A percentile compares a stretch with the other conserved stretches of the same genome.
These are phyloP conservation scores for Apium graveolens DNA, from an alignment of 129 eudicot species.

Conservation along the genomic window DNA sequence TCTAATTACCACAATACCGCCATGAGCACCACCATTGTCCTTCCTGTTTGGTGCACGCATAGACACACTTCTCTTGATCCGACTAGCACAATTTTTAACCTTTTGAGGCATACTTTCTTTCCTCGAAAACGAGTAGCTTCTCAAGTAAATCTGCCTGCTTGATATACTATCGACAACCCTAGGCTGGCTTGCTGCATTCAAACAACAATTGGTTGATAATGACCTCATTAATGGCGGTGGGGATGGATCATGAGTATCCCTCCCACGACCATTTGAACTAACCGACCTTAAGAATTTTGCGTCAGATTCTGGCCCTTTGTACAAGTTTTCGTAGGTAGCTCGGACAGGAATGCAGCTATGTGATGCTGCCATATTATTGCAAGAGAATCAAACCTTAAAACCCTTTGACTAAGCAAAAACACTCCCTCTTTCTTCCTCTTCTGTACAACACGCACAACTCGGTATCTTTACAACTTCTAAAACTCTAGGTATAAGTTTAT, in stretches of 20 bases:
- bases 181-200: conserved; percentile 22
- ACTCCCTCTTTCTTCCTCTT: too few species aligned
- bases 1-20: conserved; percentile 29
- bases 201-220: conserved; percentile 29
- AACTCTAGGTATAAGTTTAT: too few species aligned
- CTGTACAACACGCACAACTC: too few species aligned
- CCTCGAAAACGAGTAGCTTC: conserved; percentile 82
- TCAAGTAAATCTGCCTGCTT: conserved; percentile 63
- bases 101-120: conserved; percentile 54
- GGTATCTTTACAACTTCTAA: too few species aligned
- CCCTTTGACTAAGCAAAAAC: too few species aligned
- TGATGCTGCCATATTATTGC: conserved; percentile 47
- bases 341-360: too few species aligned
- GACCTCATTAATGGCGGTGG: conserved; percentile 46
- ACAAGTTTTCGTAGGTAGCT: conserved; percentile 65
- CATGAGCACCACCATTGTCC: conserved; percentile 13
- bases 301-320: conserved; percentile 90
- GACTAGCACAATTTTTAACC: conserved; percentile 44
- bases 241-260: background rate
- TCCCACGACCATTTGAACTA: conserved; percentile 27
- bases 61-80: conserved; percentile 33
- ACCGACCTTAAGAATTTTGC: conserved; percentile 65
- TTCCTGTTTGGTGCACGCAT: conserved; percentile 14
- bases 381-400: too few species aligned
- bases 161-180: conserved; percentile 74